Conservation (phyloP, 495 filamentous ascomycete genomes). For the Aspergillus sclerotioniger region DNA sequence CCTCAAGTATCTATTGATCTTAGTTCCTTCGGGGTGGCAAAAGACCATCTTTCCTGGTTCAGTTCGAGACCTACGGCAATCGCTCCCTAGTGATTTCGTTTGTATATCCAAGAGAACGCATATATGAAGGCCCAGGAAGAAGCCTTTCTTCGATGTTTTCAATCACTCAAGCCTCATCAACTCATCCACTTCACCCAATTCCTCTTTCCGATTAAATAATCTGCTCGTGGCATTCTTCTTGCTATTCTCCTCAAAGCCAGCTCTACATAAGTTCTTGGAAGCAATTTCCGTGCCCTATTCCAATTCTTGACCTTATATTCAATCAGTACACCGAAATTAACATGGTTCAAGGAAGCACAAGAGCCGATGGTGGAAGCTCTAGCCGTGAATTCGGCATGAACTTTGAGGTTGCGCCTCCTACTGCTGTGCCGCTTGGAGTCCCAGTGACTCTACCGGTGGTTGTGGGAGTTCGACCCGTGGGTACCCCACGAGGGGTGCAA, state of each 20-base stretch:
- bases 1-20: conserved; percentile 8
- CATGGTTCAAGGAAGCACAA: conserved; percentile 25
- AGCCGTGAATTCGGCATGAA: conserved; percentile 35
- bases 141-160: neutral
- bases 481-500: conserved; percentile 26
- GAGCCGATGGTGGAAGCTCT: conserved; percentile 15
- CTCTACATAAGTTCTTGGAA: neutral
- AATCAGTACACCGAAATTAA: neutral
- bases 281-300: neutral
- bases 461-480: conserved; percentile 35
- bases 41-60: conserved; percentile 5
- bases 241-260: neutral
- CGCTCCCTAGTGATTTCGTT: conserved; percentile 1
- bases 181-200: neutral
- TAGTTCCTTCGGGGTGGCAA: conserved; percentile 13
- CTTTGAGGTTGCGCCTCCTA: conserved; percentile 35
- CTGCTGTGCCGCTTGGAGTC: conserved; percentile 26
- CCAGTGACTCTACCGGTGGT: conserved; percentile 39
- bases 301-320: neutral
- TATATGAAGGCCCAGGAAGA: conserved; percentile 6
- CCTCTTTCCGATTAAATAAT: neutral
- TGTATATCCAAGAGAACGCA: neutral
- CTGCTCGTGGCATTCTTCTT: neutral
- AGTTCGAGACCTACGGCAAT: neutral
- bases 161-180: neutral